These are phyloP conservation scores for Brassica napus DNA, from an alignment of 345 rosid genomes.

Conservation along the genomic window DNA sequence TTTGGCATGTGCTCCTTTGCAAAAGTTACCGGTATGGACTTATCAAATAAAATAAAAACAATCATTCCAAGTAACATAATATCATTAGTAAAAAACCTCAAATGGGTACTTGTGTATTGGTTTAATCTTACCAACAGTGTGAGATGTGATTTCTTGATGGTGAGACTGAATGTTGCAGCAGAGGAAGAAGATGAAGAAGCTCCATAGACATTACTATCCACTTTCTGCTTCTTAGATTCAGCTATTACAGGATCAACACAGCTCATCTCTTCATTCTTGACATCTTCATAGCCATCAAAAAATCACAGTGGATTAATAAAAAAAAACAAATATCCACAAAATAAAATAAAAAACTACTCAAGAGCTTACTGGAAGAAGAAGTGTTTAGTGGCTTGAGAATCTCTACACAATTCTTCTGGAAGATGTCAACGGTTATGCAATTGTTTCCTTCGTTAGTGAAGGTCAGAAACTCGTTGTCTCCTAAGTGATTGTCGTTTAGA, in stretches of 20 bases:
- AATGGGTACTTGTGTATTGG: not conserved
- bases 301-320: not conserved
- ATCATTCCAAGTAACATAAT: not conserved
- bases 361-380: conserved; percentile 5
- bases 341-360: not conserved
- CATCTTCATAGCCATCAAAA: not conserved
- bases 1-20: conserved; percentile 15
- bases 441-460: conserved; percentile 15
- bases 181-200: conserved; percentile 16
- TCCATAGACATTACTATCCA: not conserved
- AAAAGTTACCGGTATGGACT: not conserved
- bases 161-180: conserved; percentile 5
- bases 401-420: not conserved
- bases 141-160: conserved; percentile 16
- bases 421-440: conserved; percentile 10
- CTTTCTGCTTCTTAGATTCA: not conserved
- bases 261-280: conserved; percentile 1
- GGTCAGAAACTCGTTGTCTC: conserved; percentile 14
- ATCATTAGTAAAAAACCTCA: conserved; percentile 2
- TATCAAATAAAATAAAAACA: not conserved
- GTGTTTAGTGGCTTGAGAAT: conserved; percentile 7
- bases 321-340: not conserved
- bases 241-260: not conserved
- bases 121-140: conserved; percentile 1
- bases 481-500: conserved; percentile 6